phyloP scores from a whole-genome alignment of 768 basidiomycete species.

The Fistulinella prunicolor region DNA sequence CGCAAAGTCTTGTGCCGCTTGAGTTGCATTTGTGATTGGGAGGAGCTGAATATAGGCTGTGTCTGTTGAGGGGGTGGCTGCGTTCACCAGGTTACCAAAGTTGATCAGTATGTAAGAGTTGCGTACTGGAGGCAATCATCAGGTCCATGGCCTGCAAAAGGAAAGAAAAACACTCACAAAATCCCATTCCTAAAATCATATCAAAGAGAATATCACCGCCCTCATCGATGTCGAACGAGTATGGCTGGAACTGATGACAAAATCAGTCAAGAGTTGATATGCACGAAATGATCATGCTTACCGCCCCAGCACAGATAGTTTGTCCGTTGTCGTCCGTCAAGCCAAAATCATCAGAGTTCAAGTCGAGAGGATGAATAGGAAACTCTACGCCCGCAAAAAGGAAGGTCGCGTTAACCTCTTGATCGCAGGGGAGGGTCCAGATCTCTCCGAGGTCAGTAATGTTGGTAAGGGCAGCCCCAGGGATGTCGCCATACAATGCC shows the following conservation, averaged over 20 bases:
- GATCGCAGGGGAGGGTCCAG: conserved; percentile 64
- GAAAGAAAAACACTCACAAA: conserved; percentile 43
- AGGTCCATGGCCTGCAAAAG: neutral
- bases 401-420: conserved; percentile 64
- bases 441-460: conserved; percentile 39
- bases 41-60: conserved; percentile 64
- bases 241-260: conserved; percentile 63
- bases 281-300: conserved; percentile 26
- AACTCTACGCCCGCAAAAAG: conserved; percentile 53
- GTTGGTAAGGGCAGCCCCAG: conserved; percentile 48
- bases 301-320: conserved; percentile 41
- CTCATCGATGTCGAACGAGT: conserved; percentile 44
- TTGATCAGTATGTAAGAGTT: conserved; percentile 64
- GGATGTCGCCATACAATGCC: conserved; percentile 56
- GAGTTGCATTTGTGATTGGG: conserved; percentile 48
- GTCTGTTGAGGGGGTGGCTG: conserved; percentile 32
- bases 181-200: conserved; percentile 71
- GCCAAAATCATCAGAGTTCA: conserved; percentile 32
- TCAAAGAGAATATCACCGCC: conserved; percentile 39
- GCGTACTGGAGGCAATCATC: conserved; percentile 43
- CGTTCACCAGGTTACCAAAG: conserved; percentile 59
- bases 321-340: conserved; percentile 21
- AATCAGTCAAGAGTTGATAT: neutral
- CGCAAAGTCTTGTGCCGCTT: conserved; percentile 29
- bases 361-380: conserved; percentile 68